Evolutionary conservation across 108 stramenopile species (phyloP).

Genomic region (Parietichytrium sp.): DNA sequence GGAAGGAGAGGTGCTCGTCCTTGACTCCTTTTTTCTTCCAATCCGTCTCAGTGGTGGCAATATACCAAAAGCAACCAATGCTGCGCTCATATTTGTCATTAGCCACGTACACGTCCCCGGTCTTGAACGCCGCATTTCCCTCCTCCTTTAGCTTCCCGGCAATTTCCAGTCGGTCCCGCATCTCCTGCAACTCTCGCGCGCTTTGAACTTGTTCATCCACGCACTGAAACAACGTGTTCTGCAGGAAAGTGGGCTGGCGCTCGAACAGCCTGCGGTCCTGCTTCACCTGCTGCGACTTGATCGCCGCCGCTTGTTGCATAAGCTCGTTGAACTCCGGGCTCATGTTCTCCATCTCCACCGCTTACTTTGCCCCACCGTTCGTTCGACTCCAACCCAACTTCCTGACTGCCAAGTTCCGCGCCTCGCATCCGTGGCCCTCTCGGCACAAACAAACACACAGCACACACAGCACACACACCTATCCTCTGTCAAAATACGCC

Average conservation of each 20-base stretch:
- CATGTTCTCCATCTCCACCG: too few species aligned
- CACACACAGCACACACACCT: too few species aligned
- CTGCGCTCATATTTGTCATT: conserved; percentile 1
- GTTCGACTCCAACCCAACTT: too few species aligned
- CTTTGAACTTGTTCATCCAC: not conserved
- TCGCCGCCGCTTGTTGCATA: conserved; percentile 19
- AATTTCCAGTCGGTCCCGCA: not conserved
- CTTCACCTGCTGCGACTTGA: conserved; percentile 25
- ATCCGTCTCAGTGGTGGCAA: not conserved
- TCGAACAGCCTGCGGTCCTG: not conserved
- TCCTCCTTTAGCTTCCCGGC: not conserved
- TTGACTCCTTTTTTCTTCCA: conserved; percentile 18
- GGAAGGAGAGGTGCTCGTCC: conserved; percentile 13
- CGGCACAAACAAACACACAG: too few species aligned
- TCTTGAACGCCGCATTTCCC: not conserved
- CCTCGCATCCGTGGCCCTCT: too few species aligned
- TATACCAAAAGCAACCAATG: conserved; percentile 27
- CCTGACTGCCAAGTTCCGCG: too few species aligned
- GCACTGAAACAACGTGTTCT: conserved; percentile 32
- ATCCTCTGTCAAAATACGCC: too few species aligned
- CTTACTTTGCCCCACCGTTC: too few species aligned
- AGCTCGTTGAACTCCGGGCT: conserved; percentile 26
- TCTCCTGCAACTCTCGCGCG: not conserved
- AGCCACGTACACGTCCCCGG: not conserved
- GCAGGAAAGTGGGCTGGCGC: not conserved